Percentiles rank a stretch among this genome's conserved stretches.
These are phyloP conservation scores for Fusarium agapanthi DNA, from an alignment of 2,329 filamentous ascomycete species.

Conservation along the genomic window DNA sequence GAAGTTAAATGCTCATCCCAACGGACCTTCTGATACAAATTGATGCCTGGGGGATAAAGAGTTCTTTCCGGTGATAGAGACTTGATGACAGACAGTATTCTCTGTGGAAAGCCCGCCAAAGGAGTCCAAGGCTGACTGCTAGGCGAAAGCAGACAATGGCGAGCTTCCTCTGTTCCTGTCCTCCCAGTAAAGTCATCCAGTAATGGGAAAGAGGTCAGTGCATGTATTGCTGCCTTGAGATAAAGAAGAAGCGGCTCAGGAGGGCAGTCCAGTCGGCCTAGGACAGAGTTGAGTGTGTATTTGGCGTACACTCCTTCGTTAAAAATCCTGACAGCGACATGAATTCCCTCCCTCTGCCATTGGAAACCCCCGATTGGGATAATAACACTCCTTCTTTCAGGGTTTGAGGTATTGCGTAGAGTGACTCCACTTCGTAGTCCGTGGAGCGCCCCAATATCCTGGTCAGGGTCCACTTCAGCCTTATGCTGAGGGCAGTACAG, in stretches of 20 bases:
- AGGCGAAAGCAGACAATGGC: conserved; percentile 52
- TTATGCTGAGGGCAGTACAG: conserved; percentile 60
- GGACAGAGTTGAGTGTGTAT: conserved; percentile 61
- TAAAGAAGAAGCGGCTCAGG: conserved; percentile 64
- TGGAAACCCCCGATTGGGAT: conserved; percentile 56
- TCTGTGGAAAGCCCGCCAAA: conserved; percentile 19
- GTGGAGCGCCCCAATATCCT: conserved; percentile 61
- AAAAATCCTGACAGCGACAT: conserved; percentile 52
- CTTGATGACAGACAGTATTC: conserved; percentile 4
- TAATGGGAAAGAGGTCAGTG: conserved; percentile 65
- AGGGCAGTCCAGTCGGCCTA: conserved; percentile 66
- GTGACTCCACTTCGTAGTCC: conserved; percentile 16
- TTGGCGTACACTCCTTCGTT: conserved; percentile 52
- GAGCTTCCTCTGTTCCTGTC: conserved; percentile 69
- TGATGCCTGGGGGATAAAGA: conserved; percentile 50
- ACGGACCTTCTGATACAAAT: conserved; percentile 46
- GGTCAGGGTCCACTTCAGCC: conserved; percentile 62
- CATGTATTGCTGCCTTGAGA: conserved; percentile 67
- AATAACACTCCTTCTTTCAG: conserved; percentile 58
- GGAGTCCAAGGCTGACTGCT: conserved; percentile 59
- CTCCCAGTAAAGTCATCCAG: conserved; percentile 65
- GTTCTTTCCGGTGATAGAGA: conserved; percentile 43
- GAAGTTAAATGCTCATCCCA: conserved; percentile 48
- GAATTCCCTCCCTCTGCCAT: conserved; percentile 46
- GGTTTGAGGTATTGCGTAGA: conserved; percentile 48